A percentile compares a stretch with the other conserved stretches of the same genome.
These are phyloP conservation scores for Neospora caninum DNA, from an alignment of 169 alveolate species.

Conservation along the genomic window DNA sequence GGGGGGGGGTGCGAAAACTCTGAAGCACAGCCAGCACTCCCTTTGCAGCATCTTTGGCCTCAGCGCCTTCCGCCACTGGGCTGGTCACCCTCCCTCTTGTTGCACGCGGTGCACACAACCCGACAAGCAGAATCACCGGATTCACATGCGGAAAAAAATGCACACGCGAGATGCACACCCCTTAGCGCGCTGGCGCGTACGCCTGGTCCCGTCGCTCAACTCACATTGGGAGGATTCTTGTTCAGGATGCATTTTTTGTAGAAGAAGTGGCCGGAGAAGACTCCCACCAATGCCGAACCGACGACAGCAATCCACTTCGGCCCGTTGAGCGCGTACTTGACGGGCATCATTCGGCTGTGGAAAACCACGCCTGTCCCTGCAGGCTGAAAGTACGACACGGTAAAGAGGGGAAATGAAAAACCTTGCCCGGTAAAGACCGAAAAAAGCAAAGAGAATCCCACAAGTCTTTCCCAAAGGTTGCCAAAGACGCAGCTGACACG, in stretches of 20 bases:
- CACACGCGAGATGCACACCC: too few relatives aligned
- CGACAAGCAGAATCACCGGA: too few relatives aligned
- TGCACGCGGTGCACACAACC: too few relatives aligned
- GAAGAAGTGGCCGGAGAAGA: constrained; percentile 66
- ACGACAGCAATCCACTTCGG: constrained; percentile 63
- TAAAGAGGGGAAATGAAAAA: background rate
- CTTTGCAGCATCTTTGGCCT: too few relatives aligned
- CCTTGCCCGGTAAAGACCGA: background rate
- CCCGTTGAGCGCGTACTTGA: constrained; percentile 63
- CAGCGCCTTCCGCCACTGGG: too few relatives aligned
- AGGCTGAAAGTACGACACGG: constrained; percentile 47
- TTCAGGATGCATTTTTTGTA: constrained; percentile 54
- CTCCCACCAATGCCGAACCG: constrained; percentile 59
- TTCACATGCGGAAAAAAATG: too few relatives aligned
- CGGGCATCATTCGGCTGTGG: constrained; percentile 49
- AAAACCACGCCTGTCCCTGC: constrained; percentile 69
- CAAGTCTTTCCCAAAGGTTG: too few relatives aligned
- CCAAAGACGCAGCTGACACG: too few relatives aligned
- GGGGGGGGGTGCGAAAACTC: too few relatives aligned
- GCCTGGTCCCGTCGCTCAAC: background rate
- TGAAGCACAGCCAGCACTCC: too few relatives aligned
- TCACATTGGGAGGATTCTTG: constrained; percentile 66
- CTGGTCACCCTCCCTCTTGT: too few relatives aligned
- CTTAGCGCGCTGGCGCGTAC: background rate
- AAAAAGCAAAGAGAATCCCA: background rate